Evolutionary conservation across 805 yeast species (phyloP), one percentile per base, ranked within the genome.

Genomic region (Metahyphopichia silvanorum): DNA sequence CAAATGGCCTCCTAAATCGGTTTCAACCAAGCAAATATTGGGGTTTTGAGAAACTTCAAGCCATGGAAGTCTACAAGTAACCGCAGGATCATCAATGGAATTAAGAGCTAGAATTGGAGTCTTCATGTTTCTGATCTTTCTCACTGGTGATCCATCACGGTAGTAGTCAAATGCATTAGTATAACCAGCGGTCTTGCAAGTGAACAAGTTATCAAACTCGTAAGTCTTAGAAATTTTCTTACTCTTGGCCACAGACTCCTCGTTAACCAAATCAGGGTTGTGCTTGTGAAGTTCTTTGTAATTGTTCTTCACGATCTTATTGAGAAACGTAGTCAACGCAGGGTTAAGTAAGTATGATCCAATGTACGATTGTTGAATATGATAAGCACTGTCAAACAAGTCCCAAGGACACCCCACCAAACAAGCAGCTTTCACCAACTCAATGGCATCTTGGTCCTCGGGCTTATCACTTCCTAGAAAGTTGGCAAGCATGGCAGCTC

Each of bases 1-100:
- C 33, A 86, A 68, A 56, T 86, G 95, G 1, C 95, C 94, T 5
- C 95, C 95, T 32, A 74, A 65, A 25, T 72, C 67, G 5, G 89
- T 81, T 37, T 77, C 71, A 4, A 79, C 65, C 47, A 81, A 43
- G 27, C 73, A 58, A 21, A 77, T 57, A 49, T 71, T 76, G 2
- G 94, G 93, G 48, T 84, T 84, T 19, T 51, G 42, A 24, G 48
- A 41, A 14, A 74, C 68, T 38, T 78, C 81, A 11, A 49, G 51
- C 22, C 53, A 51, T 1, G 93, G 93, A 16, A 82, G 50, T 15
- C 64, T 53, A 2, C 63, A 61, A 10, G 83, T 77, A 10, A 78
- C 79, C 21, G 86, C 72, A 5, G 95, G 94, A 49, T 85, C 95
- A 53, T 86, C 95, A 16, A 66, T 42, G 1, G 94, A 66, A 49